Base-by-base conservation (phyloP, 371 early-diverging fungal species). In the Zancudomyces culisetae region DNA sequence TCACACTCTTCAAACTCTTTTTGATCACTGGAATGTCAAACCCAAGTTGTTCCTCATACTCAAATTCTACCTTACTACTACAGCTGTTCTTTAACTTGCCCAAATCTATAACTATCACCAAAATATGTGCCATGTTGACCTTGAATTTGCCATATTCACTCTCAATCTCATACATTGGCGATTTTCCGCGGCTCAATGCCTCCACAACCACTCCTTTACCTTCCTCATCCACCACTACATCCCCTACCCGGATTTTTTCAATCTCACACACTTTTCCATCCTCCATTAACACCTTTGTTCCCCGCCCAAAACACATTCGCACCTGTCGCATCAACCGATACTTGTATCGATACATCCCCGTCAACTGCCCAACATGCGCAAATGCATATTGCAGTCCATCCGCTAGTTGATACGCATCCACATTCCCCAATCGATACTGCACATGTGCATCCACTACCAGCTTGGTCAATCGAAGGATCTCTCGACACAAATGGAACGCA, bases 301-400 rank as follows among this genome's bases (percentile, higher is more conserved):
- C 69, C 1, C 42, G 54, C 13, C 66, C 55, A 55, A 66, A 69
- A 56, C 68, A 74, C 74, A 90, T 87, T 57, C 93, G 85, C 52
- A 99, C 91, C 66, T 99, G 99, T 59, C 89, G 66, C 97, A 98
- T 98, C 49, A 95, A 70, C 48, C 85, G 76, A 71, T 99, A 99
- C 77, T 98, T 99, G 80, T 99, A 98, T 58, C 98, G 83, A 71
- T 99, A 99, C 87, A 99, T 98, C 55, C 98, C 99, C 12, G 99
- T 98, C 51, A 94, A 69, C 67, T 93, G 96, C 42, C 99, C 99
- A n/a, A 98, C 94, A 65, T 97, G 97, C 3, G 93, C 85, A 73
- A 99, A 97, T 45, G 90, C 87, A 59, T 98, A 93, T 62, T 98
- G 97, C 49, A 99, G 71, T 54, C 93, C 93, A 66, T 94, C 90